Evolutionary conservation across 208 protist species (phyloP).

Genomic region (Polymyxa betae): DNA sequence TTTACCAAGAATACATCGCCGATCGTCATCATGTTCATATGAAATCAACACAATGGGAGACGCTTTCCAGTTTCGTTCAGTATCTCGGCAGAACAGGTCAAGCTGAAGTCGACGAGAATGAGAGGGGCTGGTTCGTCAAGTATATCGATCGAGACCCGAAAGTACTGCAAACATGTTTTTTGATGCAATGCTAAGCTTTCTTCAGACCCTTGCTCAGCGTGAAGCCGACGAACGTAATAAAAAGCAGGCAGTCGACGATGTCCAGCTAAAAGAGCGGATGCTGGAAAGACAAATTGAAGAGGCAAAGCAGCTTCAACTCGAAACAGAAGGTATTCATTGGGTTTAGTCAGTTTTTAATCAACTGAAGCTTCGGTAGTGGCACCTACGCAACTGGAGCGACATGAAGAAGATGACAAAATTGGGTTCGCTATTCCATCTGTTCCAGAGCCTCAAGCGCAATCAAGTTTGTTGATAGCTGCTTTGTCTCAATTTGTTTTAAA

Average conservation of each 20-base stretch:
- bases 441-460: neutral
- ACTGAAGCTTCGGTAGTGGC: neutral
- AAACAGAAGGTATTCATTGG: neutral
- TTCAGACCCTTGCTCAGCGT: neutral
- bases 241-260: slow-evolving; percentile 47
- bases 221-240: neutral
- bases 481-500: neutral
- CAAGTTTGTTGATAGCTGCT: neutral
- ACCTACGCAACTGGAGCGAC: neutral
- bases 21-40: slow-evolving; percentile 81
- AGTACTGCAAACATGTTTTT: slow-evolving; percentile 53
- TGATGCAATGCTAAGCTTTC: neutral
- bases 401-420: neutral
- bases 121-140: slow-evolving; percentile 79
- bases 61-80: slow-evolving; percentile 80
- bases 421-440: neutral
- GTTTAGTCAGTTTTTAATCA: neutral
- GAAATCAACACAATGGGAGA: slow-evolving; percentile 78
- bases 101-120: slow-evolving; percentile 79
- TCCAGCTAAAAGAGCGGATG: neutral
- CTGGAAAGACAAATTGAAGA: slow-evolving; percentile 47
- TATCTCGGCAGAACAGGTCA: slow-evolving; percentile 76
- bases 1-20: slow-evolving; percentile 84
- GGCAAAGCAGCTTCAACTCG: neutral
- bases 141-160: slow-evolving; percentile 80